phyloP scores from a whole-genome alignment of 1,139 yeast species.

The Kodamaea sp. region DNA sequence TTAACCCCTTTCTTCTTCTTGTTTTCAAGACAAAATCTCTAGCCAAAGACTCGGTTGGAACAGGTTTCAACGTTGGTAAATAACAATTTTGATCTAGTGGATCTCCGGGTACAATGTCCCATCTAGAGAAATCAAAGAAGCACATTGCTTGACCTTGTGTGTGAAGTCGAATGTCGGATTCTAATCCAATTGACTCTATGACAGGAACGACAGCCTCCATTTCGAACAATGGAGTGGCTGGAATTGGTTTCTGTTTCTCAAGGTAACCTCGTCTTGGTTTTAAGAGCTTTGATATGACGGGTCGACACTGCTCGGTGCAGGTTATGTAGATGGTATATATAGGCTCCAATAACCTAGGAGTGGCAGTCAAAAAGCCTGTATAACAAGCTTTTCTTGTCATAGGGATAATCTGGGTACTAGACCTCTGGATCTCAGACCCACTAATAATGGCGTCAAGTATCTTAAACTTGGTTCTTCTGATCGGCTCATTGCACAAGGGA shows the following conservation, averaged over 20 bases:
- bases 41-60: constrained; percentile 67
- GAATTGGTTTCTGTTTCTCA: constrained; percentile 53
- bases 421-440: constrained; percentile 47
- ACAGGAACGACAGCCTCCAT: constrained; percentile 76
- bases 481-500: constrained; percentile 84
- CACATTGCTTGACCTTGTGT: constrained; percentile 81
- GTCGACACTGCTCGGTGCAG: constrained; percentile 49
- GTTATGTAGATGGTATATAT: constrained; percentile 63
- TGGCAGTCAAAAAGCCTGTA: constrained; percentile 74
- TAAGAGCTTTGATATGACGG: constrained; percentile 52
- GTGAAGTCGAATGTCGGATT: constrained; percentile 76
- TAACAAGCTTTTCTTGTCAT: constrained; percentile 84
- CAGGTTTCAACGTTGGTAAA: constrained; percentile 75
- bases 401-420: constrained; percentile 80
- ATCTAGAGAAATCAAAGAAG: constrained; percentile 61
- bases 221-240: constrained; percentile 70
- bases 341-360: constrained; percentile 85
- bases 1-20: constrained; percentile 78
- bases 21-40: constrained; percentile 91
- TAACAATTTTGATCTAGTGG: constrained; percentile 70
- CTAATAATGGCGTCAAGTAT: constrained; percentile 64
- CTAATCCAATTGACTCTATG: constrained; percentile 87
- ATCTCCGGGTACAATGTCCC: constrained; percentile 89
- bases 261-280: constrained; percentile 64
- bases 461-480: constrained; percentile 70